phyloP scores from a whole-genome alignment of 495 filamentous ascomycete species.

The Wilcoxina mikolae region DNA sequence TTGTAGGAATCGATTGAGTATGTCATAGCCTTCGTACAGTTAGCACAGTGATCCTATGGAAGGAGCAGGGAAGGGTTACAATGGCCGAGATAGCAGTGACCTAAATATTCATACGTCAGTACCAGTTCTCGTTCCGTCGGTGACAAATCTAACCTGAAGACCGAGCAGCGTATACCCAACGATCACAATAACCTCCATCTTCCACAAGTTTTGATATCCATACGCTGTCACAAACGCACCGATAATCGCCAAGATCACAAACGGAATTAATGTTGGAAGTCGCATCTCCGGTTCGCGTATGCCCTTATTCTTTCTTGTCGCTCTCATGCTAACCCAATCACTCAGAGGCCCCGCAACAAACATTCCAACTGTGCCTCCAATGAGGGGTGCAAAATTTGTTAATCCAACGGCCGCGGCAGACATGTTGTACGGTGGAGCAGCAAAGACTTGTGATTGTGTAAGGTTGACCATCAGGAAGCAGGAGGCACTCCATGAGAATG shows the following conservation, averaged over 20 bases:
- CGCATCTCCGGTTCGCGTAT: conserved; percentile 61
- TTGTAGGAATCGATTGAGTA: conserved; percentile 53
- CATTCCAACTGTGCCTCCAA: conserved; percentile 42
- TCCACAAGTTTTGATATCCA: conserved; percentile 43
- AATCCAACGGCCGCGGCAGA: conserved; percentile 30
- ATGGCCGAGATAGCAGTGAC: conserved; percentile 45
- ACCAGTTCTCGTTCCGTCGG: neutral
- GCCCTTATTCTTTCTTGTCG: conserved; percentile 43
- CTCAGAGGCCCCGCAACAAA: conserved; percentile 44
- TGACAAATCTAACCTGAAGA: conserved; percentile 32
- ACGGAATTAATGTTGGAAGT: conserved; percentile 46
- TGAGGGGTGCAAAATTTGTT: conserved; percentile 36
- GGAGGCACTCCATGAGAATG: conserved; percentile 46
- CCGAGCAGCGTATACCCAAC: conserved; percentile 42
- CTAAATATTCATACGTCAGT: neutral
- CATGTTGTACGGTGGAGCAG: conserved; percentile 45
- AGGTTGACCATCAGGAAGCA: conserved; percentile 46
- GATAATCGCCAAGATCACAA: conserved; percentile 41
- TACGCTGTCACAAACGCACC: conserved; percentile 49
- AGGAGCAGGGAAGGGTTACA: too few species aligned
- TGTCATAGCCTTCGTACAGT: too few species aligned
- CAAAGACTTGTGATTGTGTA: conserved; percentile 46
- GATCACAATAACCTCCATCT: conserved; percentile 42
- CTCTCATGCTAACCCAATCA: conserved; percentile 44
- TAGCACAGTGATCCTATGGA: too few species aligned